Evolutionary conservation across 352 stramenopile genomes (phyloP).

Genomic region (Phytophthora syringae): DNA sequence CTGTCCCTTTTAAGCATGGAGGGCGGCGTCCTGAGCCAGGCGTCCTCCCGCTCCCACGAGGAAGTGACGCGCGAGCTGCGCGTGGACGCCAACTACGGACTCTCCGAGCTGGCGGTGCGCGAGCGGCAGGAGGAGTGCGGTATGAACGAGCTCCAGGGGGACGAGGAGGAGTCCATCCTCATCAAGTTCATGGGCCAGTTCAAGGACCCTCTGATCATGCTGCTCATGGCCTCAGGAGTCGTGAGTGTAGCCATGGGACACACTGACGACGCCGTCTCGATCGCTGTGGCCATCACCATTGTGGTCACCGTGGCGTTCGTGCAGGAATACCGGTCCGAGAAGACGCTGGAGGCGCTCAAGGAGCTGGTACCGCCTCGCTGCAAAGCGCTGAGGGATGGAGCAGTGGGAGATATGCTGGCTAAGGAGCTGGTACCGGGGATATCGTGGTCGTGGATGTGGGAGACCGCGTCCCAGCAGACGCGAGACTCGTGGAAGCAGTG

Average conservation of each 20-base stretch:
- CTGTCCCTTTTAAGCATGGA: conserved; percentile 26
- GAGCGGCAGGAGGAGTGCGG: conserved; percentile 76
- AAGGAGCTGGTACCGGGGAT: conserved; percentile 86
- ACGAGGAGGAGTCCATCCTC: conserved; percentile 88
- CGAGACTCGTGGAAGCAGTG: conserved; percentile 89
- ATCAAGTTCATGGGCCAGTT: conserved; percentile 94
- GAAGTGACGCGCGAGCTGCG: conserved; percentile 69
- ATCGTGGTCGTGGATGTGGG: conserved; percentile 92
- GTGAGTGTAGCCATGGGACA: conserved; percentile 94
- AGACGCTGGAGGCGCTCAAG: conserved; percentile 86
- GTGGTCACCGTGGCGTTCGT: conserved; percentile 97
- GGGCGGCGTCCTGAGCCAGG: conserved; percentile 35
- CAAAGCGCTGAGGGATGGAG: conserved; percentile 66
- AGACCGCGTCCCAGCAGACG: conserved; percentile 94
- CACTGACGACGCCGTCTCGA: conserved; percentile 95
- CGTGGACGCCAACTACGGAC: conserved; percentile 71
- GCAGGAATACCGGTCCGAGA: conserved; percentile 88
- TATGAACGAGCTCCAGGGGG: conserved; percentile 70
- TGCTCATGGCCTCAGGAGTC: conserved; percentile 93
- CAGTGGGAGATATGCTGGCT: conserved; percentile 66
- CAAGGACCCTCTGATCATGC: conserved; percentile 97
- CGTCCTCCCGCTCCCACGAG: conserved; percentile 54
- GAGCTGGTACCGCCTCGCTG: conserved; percentile 81
- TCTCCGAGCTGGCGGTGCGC: conserved; percentile 58
- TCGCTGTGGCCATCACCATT: conserved; percentile 95